phyloP scores from a whole-genome alignment of 306 rosid species.

The Abrus pulchellus region DNA sequence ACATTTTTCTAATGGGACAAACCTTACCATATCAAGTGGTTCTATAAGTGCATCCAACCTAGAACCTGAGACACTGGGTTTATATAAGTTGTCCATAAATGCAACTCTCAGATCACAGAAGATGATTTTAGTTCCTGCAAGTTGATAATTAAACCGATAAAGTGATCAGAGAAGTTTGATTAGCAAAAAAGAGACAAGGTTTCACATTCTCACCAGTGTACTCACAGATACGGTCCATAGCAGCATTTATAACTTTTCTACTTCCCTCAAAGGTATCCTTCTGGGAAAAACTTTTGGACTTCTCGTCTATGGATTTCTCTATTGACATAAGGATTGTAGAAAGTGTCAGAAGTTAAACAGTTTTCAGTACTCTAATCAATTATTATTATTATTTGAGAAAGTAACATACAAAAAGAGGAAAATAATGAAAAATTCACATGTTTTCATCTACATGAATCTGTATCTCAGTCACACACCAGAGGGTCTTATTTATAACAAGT shows the following conservation, averaged over 20 bases:
- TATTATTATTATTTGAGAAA: conserved; percentile 8
- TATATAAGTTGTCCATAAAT: conserved; percentile 84
- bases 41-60: conserved; percentile 87
- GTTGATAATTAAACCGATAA: conserved; percentile 34
- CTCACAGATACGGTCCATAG: conserved; percentile 89
- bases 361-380: conserved; percentile 29
- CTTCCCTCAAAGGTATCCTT: conserved; percentile 93
- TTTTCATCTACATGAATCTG: background rate
- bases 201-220: conserved; percentile 73
- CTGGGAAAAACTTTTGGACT: conserved; percentile 67
- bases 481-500: no score
- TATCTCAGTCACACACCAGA: no score
- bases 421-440: conserved; percentile 16
- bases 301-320: conserved; percentile 79
- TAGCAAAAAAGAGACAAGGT: conserved; percentile 28
- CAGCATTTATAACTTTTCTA: conserved; percentile 85
- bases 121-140: conserved; percentile 94
- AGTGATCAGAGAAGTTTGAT: conserved; percentile 41
- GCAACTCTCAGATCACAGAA: conserved; percentile 95
- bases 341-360: conserved; percentile 34
- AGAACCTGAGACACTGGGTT: conserved; percentile 77
- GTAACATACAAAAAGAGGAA: conserved; percentile 22
- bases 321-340: conserved; percentile 34
- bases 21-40: conserved; percentile 84
- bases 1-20: conserved; percentile 37